Evolutionary conservation across 1,284 basidiomycete genomes (phyloP).

Genomic region (Stereum hirsutum): DNA sequence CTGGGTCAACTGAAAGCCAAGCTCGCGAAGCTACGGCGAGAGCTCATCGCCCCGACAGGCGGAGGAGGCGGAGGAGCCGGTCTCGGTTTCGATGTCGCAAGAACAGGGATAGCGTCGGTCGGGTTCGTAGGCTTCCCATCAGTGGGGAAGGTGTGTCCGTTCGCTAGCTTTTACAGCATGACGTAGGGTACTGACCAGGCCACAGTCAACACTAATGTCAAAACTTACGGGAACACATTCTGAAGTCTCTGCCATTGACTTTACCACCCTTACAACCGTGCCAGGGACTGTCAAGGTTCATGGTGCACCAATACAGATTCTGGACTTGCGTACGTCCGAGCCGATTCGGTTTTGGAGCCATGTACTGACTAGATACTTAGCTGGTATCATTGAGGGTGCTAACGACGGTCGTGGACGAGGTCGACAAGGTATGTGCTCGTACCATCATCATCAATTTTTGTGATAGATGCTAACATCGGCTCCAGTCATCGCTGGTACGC

Average conservation of each 20-base stretch:
- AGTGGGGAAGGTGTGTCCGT: conserved; percentile 65
- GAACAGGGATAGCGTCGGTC: conserved; percentile 94
- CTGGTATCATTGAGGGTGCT: conserved; percentile 98
- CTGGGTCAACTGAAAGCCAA: conserved; percentile 97
- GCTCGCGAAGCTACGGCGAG: conserved; percentile 92
- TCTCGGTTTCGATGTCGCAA: conserved; percentile 92
- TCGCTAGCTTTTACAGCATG: too few relatives aligned
- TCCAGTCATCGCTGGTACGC: conserved; percentile 74
- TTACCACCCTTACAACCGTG: conserved; percentile 90
- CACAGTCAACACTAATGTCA: conserved; percentile 92
- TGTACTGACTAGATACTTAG: conserved; percentile 26
- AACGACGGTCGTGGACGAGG: conserved; percentile 98
- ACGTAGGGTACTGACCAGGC: not conserved
- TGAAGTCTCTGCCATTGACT: conserved; percentile 97
- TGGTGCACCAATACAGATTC: conserved; percentile 87
- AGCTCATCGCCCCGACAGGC: conserved; percentile 79
- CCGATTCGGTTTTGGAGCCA: conserved; percentile 8
- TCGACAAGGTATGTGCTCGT: conserved; percentile 76
- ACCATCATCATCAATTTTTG: conserved; percentile 1
- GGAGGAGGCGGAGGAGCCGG: conserved; percentile 84
- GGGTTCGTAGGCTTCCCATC: conserved; percentile 92
- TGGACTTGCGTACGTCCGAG: conserved; percentile 64
- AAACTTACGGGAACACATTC: conserved; percentile 97
- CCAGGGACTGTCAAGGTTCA: conserved; percentile 94
- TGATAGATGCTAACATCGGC: conserved; percentile 3